Evolutionary conservation across 2,329 filamentous ascomycete genomes (phyloP).

Genomic region (Herpomyces periplanetae): DNA sequence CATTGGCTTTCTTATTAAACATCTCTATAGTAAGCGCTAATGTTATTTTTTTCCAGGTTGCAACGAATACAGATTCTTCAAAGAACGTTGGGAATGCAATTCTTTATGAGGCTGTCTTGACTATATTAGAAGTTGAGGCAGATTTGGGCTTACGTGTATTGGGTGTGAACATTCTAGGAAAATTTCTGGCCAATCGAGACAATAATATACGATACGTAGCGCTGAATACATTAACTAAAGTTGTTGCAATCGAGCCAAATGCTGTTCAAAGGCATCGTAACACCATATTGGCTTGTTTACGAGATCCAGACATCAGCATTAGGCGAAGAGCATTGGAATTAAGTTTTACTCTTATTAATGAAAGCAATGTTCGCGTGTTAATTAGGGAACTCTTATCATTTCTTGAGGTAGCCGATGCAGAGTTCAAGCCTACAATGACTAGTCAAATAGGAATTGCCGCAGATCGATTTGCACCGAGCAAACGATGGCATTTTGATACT

Average conservation of each 20-base stretch:
- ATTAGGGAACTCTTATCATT: constrained; percentile 79
- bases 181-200: constrained; percentile 89
- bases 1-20: constrained; percentile 1
- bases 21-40: not conserved
- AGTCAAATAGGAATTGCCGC: constrained; percentile 89
- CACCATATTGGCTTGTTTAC: constrained; percentile 75
- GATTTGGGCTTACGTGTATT: constrained; percentile 75
- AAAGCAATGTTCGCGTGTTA: constrained; percentile 66
- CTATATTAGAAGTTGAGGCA: constrained; percentile 87
- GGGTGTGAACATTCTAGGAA: constrained; percentile 89
- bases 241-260: constrained; percentile 88
- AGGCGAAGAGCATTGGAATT: constrained; percentile 73
- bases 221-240: constrained; percentile 83
- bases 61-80: constrained; percentile 83
- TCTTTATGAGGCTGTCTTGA: constrained; percentile 78
- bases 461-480: constrained; percentile 78
- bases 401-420: constrained; percentile 79
- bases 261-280: constrained; percentile 87
- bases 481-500: constrained; percentile 91
- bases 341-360: constrained; percentile 91
- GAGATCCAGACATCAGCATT: constrained; percentile 94
- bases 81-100: constrained; percentile 98
- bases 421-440: constrained; percentile 96
- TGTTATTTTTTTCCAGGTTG: constrained; percentile 15
- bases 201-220: constrained; percentile 98